A percentile compares a stretch with the other conserved stretches of the same genome.
These are phyloP conservation scores for Eucalyptus curtisii DNA, from an alignment of 345 rosid genomes.

Conservation along the genomic window DNA sequence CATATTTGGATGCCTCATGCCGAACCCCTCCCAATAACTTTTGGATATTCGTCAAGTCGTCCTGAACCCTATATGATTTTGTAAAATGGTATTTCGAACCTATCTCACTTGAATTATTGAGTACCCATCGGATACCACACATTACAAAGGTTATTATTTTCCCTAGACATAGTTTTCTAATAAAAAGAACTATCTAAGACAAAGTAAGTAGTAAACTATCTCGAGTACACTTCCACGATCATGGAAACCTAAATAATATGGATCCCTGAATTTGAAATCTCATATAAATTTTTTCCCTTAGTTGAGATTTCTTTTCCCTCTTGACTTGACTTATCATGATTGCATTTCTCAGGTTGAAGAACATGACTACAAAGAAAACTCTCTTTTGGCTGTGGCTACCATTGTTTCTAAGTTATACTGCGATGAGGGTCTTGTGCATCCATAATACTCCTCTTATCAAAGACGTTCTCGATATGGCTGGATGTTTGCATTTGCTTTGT, in stretches of 20 bases:
- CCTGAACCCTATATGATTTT: neutral
- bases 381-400: neutral
- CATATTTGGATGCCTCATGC: too few relatives aligned
- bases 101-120: neutral
- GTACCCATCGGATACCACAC: neutral
- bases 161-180: too few relatives aligned
- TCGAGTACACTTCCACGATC: too few relatives aligned
- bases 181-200: too few relatives aligned
- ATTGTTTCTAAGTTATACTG: neutral
- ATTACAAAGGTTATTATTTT: neutral
- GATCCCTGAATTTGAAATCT: too few relatives aligned
- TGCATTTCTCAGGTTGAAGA: constrained; percentile 3
- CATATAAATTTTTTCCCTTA: too few relatives aligned
- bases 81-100: too few relatives aligned
- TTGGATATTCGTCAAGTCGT: fast-evolving
- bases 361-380: neutral
- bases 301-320: neutral
- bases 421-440: neutral
- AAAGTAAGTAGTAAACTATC: too few relatives aligned
- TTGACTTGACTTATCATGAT: neutral
- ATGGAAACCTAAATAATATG: too few relatives aligned
- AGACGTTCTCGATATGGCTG: neutral
- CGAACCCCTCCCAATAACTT: too few relatives aligned
- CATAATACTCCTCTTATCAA: neutral
- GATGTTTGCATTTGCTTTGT: neutral